phyloP scores from a whole-genome alignment of 2,329 filamentous ascomycete species.

The Lomentospora prolificans region DNA sequence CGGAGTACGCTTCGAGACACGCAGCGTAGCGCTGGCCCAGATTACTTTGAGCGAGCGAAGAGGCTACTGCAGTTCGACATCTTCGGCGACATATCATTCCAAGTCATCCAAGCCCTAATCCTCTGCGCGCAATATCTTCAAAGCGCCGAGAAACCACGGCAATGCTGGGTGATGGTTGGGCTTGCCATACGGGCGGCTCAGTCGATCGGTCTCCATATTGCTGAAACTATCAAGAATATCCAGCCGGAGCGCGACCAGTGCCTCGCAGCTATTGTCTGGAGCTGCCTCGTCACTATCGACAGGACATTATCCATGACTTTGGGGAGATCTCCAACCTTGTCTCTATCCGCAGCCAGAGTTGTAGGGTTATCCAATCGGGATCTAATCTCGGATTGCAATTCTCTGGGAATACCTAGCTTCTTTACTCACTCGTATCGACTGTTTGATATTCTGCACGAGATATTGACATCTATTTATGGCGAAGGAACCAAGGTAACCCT shows the following conservation, averaged over 20 bases:
- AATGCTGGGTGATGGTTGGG: slow-evolving; percentile 1
- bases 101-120: background rate
- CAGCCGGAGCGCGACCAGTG: background rate
- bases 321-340: slow-evolving; percentile 1
- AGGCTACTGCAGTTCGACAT: slow-evolving; percentile 4
- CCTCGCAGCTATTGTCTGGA: background rate
- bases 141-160: slow-evolving; percentile 4
- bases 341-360: background rate
- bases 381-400: background rate
- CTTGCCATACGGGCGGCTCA: background rate
- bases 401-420: background rate
- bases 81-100: background rate
- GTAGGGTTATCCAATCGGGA: background rate
- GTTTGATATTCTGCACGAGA: slow-evolving; percentile 6
- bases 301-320: slow-evolving; percentile 3
- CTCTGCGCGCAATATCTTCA: background rate
- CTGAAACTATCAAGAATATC: background rate
- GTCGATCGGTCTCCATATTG: slow-evolving; percentile 1
- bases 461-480: background rate
- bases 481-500: background rate
- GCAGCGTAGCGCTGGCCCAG: background rate
- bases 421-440: slow-evolving; percentile 1
- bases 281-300: slow-evolving; percentile 3
- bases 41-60: background rate
- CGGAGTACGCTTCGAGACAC: background rate